Evolutionary conservation across 2,329 filamentous ascomycete genomes (phyloP).

Genomic region (Mycocentrospora acerina): DNA sequence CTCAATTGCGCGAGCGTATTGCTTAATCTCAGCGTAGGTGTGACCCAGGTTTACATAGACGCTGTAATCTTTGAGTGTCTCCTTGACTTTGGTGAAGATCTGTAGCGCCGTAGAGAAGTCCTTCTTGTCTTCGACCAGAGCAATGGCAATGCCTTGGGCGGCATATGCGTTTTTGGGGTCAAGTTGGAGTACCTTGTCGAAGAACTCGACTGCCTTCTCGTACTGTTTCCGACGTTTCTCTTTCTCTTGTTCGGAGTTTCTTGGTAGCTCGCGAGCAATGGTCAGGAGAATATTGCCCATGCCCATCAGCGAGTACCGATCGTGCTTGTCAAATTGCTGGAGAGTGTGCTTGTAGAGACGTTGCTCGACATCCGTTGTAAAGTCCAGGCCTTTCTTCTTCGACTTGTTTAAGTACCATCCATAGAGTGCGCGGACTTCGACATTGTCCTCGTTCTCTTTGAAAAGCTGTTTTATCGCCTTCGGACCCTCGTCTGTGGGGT

Average conservation of each 20-base stretch:
- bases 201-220: constrained; percentile 93
- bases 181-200: constrained; percentile 94
- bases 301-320: constrained; percentile 91
- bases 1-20: constrained; percentile 89
- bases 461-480: constrained; percentile 84
- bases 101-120: constrained; percentile 79
- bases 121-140: constrained; percentile 90
- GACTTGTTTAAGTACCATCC: constrained; percentile 94
- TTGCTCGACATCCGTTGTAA: constrained; percentile 87
- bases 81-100: constrained; percentile 86
- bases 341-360: constrained; percentile 96
- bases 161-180: constrained; percentile 95
- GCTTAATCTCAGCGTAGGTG: constrained; percentile 84
- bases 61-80: constrained; percentile 84
- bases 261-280: constrained; percentile 89
- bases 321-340: constrained; percentile 87
- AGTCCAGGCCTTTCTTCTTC: constrained; percentile 77
- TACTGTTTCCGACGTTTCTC: constrained; percentile 87
- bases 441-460: constrained; percentile 77
- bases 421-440: constrained; percentile 90
- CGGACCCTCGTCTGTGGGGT: constrained; percentile 81
- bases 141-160: constrained; percentile 92
- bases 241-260: constrained; percentile 85
- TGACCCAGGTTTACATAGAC: constrained; percentile 94
- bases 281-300: constrained; percentile 96